Evolutionary conservation across 2,329 filamentous ascomycete species (phyloP), one percentile per base, ranked within the genome.

Genomic region (Epichloe hybrida): DNA sequence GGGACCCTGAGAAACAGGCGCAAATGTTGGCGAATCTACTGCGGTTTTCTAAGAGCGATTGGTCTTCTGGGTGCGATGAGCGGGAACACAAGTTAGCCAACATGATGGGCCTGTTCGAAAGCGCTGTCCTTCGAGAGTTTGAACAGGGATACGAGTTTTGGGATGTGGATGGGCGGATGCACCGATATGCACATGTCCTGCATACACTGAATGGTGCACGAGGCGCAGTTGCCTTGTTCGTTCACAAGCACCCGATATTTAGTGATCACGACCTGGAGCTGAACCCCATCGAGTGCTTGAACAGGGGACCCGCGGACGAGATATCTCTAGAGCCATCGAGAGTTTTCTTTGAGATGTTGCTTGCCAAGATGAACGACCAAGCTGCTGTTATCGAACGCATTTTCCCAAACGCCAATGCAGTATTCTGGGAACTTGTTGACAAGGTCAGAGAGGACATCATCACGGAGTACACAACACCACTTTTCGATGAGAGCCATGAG

Each of bases 141-240:
- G 86, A 94, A 66, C 86, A 93, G 61, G 93, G 88, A 4, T 95
- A 94, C 57, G 88, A 93, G 64, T 83, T 81, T 42, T 86, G 85
- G 70, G 91, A 98, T 64, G 81, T 94, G 50, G 86, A 95, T 56
- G 89, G 88, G 2, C 77, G 83, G 50, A 96, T 97, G 91, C 81
- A 78, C 58, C 80, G 86, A 61, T 97, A 95, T 66, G 90, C 90
- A 2, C 81, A 88, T 58, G 89, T 98, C 15, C 70, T 98, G 51
- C 81, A 86, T 52, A 77, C 79, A 2, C 73, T 98, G 43, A 94
- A 95, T 63, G 88, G 87, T 27, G 89, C 88, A 15, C 75, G 76
- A 40, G 83, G 84, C 13, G 88, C 81, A 9, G 74, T 94, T 46
- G 88, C 97, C 49, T 73, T 89, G 1, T 97, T 95, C 63, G 81